Conservation (phyloP, 2,329 filamentous ascomycete species). For the Pezicula radicicola region DNA sequence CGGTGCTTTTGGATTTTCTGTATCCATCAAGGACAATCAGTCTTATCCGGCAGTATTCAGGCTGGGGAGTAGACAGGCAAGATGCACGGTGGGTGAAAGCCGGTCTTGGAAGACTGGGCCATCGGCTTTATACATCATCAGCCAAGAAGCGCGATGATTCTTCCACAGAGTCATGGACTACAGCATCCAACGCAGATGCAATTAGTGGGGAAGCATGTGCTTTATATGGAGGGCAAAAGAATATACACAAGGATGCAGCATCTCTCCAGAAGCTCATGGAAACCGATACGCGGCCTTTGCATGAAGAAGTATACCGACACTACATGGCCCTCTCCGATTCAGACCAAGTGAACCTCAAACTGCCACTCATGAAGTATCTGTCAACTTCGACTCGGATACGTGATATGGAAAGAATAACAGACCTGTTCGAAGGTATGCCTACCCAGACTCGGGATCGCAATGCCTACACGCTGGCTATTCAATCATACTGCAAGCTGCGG, state of each 20-base stretch:
- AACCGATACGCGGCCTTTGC: constrained; percentile 16
- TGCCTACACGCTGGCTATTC: constrained; percentile 42
- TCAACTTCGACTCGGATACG: constrained; percentile 31
- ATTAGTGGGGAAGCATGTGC: neutral
- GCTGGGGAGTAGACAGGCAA: constrained; percentile 21
- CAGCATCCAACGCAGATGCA: neutral
- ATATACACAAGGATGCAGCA: neutral
- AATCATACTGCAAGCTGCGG: constrained; percentile 38
- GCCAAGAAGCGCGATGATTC: constrained; percentile 11
- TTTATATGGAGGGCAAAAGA: neutral
- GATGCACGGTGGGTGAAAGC: constrained; percentile 15
- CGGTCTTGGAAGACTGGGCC: constrained; percentile 18
- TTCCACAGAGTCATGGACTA: neutral
- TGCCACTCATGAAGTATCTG: constrained; percentile 32
- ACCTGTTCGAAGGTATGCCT: constrained; percentile 38
- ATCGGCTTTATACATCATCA: constrained; percentile 31
- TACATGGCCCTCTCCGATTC: constrained; percentile 24
- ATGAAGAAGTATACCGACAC: constrained; percentile 38
- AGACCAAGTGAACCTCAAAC: constrained; percentile 17
- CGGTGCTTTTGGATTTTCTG: constrained; percentile 34
- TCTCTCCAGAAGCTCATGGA: constrained; percentile 13
- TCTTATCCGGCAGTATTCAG: constrained; percentile 29
- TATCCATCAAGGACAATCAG: constrained; percentile 36
- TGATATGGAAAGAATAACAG: constrained; percentile 38
- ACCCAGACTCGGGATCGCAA: constrained; percentile 31